These are phyloP conservation scores for Vigna reflexopilosa DNA, from an alignment of 306 rosid genomes.

Conservation along the genomic window DNA sequence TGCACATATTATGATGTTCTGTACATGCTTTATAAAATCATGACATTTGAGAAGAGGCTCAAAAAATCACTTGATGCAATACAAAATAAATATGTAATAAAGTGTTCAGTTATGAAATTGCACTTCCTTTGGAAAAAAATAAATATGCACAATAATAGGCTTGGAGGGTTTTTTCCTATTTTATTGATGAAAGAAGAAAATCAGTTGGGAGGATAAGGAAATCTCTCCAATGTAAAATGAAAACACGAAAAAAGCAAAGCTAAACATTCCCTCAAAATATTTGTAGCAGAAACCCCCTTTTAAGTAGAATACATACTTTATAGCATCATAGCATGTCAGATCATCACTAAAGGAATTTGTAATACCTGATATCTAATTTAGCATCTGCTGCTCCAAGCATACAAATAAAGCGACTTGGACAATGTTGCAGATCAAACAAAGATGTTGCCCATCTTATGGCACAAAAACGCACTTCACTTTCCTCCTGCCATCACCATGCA, in stretches of 20 bases:
- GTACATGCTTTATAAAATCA: not conserved
- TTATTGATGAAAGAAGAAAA: conserved; percentile 25
- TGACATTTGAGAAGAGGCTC: not conserved
- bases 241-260: conserved; percentile 20
- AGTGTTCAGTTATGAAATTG: not conserved
- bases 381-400: conserved; percentile 87
- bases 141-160: not conserved
- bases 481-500: conserved; percentile 67
- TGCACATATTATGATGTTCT: conserved; percentile 1
- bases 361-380: conserved; percentile 90
- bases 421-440: conserved; percentile 81
- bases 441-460: conserved; percentile 92
- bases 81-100: conserved; percentile 19
- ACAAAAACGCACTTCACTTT: conserved; percentile 90
- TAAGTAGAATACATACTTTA: conserved; percentile 23
- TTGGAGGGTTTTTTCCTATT: conserved; percentile 7
- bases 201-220: conserved; percentile 11
- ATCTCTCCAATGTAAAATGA: conserved; percentile 15
- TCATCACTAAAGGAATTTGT: conserved; percentile 35
- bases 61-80: not conserved
- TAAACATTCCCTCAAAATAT: conserved; percentile 34
- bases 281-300: conserved; percentile 22
- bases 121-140: conserved; percentile 20
- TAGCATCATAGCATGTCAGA: conserved; percentile 30
- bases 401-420: conserved; percentile 92